Conservation (phyloP, 371 early-diverging fungal genomes). For the Mucor mucedo region DNA sequence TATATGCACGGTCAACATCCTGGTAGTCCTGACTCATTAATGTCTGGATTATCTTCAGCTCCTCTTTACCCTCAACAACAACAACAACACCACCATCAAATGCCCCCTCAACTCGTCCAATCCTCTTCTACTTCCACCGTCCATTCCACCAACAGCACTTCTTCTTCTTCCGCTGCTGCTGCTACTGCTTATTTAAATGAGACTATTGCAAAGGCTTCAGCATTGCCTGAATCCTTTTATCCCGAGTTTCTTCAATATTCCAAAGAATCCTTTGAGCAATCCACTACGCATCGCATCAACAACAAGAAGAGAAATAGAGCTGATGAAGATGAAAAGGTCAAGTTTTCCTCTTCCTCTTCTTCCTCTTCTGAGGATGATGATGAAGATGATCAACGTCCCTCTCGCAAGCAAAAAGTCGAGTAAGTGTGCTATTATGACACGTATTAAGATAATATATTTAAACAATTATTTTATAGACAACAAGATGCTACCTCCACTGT, state of each 20-base stretch:
- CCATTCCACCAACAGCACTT: slow-evolving; percentile 17
- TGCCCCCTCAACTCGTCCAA: slow-evolving; percentile 43
- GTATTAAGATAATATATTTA: too few relatives aligned
- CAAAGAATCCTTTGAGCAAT: slow-evolving; percentile 50
- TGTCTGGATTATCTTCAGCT: slow-evolving; percentile 28
- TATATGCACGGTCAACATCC: slow-evolving; percentile 19
- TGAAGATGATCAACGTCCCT: slow-evolving; percentile 12
- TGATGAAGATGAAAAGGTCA: slow-evolving; percentile 17
- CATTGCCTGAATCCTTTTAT: slow-evolving; percentile 52
- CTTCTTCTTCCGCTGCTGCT: slow-evolving; percentile 30
- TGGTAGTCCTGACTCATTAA: slow-evolving; percentile 44
- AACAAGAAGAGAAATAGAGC: slow-evolving; percentile 23
- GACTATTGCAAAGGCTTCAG: slow-evolving; percentile 49
- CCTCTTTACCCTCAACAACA: slow-evolving; percentile 22
- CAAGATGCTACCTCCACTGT: slow-evolving; percentile 19
- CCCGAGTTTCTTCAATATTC: slow-evolving; percentile 54
- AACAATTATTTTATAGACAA: too few relatives aligned
- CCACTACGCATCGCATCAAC: slow-evolving; percentile 15
- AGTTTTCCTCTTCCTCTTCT: slow-evolving; percentile 13
- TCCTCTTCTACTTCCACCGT: slow-evolving; percentile 36
- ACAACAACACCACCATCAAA: slow-evolving; percentile 4
- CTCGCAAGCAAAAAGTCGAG: slow-evolving; percentile 27
- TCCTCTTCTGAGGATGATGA: slow-evolving; percentile 20
- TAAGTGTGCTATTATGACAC: slow-evolving; percentile 11
- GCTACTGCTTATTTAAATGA: slow-evolving; percentile 38